Evolutionary conservation across 1,284 basidiomycete genomes (phyloP).

Genomic region (Heliocybe sulcata): DNA sequence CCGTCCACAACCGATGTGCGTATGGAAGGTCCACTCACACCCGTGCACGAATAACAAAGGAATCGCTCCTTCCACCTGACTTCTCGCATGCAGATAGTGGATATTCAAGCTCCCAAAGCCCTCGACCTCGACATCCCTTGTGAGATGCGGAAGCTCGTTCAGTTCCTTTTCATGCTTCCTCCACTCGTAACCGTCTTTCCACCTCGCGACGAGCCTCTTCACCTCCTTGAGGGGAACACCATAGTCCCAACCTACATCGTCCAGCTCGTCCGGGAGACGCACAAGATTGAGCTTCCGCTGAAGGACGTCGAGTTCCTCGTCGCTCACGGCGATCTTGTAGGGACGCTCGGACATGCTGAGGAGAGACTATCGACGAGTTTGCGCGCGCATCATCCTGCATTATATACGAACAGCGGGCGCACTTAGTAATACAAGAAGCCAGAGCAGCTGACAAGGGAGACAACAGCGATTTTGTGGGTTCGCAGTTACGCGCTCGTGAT

Average conservation of each 20-base stretch:
- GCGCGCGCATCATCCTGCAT: no score
- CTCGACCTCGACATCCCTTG: slow-evolving; percentile 11
- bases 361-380: no score
- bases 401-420: no score
- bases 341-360: no score
- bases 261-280: neutral
- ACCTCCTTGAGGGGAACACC: slow-evolving; percentile 6
- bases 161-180: slow-evolving; percentile 10
- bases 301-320: no score
- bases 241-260: neutral
- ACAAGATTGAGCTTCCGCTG: no score
- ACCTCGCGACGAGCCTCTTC: slow-evolving; percentile 9
- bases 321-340: no score
- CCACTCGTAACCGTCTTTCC: slow-evolving; percentile 16
- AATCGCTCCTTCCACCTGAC: slow-evolving; percentile 11
- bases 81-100: slow-evolving; percentile 16
- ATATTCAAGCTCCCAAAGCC: slow-evolving; percentile 12
- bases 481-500: no score
- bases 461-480: no score
- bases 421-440: no score
- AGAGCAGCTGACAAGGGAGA: no score
- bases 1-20: no score
- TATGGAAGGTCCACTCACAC: slow-evolving; percentile 7
- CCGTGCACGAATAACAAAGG: slow-evolving; percentile 18
- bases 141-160: slow-evolving; percentile 15